These are phyloP conservation scores for Russula earlei DNA, from an alignment of 768 basidiomycete genomes.

Conservation along the genomic window DNA sequence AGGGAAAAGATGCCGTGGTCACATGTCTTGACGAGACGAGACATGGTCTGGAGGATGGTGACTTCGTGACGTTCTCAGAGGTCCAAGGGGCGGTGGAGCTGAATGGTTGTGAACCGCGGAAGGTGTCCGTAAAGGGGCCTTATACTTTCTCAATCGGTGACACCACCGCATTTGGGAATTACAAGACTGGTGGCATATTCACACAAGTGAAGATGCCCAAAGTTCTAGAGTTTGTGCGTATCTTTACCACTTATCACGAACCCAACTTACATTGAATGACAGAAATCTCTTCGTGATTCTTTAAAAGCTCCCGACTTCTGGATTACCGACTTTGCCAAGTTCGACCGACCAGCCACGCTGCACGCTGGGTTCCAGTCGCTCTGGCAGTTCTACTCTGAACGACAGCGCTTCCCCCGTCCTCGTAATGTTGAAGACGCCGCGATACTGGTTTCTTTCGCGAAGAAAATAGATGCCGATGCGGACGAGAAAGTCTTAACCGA, in stretches of 20 bases:
- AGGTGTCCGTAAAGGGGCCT: constrained; percentile 89
- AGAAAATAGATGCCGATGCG: constrained; percentile 63
- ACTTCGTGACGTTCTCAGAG: constrained; percentile 94
- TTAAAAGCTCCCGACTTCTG: constrained; percentile 74
- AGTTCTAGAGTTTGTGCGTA: constrained; percentile 81
- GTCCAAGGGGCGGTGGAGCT: constrained; percentile 91
- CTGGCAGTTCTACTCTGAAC: constrained; percentile 57
- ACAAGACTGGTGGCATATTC: constrained; percentile 86
- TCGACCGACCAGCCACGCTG: constrained; percentile 81
- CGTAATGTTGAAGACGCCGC: constrained; percentile 76
- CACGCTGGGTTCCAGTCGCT: constrained; percentile 95
- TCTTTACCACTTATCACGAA: neutral
- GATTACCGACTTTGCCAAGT: constrained; percentile 96
- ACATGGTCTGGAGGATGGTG: constrained; percentile 97
- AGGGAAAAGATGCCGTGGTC: constrained; percentile 87
- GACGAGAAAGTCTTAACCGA: constrained; percentile 79
- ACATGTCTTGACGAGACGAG: constrained; percentile 95
- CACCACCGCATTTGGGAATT: constrained; percentile 66
- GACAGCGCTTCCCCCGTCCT: constrained; percentile 68
- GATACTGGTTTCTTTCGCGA: constrained; percentile 62
- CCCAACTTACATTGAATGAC: neutral
- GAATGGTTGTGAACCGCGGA: constrained; percentile 86
- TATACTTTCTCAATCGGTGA: constrained; percentile 97
- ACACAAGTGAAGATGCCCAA: constrained; percentile 99
- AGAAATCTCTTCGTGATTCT: constrained; percentile 94